Base-by-base conservation (phyloP, 2,329 filamentous ascomycete genomes). In the Zasmidium citrigriseum region DNA sequence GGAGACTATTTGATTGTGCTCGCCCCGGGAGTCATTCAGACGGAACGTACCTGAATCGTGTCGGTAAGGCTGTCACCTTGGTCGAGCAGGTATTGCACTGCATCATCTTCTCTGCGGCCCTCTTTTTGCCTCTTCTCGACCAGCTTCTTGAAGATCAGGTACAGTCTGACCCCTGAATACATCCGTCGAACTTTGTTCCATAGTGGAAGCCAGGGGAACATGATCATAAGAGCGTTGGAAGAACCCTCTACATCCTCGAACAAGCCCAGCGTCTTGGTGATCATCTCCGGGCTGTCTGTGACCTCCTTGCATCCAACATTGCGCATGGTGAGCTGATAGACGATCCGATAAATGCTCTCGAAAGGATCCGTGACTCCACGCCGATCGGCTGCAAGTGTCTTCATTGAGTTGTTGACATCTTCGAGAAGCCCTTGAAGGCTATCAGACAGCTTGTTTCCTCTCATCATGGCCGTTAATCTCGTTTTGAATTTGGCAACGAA, bases 261-360 rank as follows among this genome's bases (percentile, higher is more conserved):
- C 11, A 77, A 69, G 16, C 68, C 58, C 14, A 85, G 72, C 1
- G 76, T 78, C 38, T 75, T 70, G 16, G 69, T 69, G 2, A 82
- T 64, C 20, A 81, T 65, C 4, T 61, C 62, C 0, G 75, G 74
- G 51, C 81, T 73, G 2, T 82, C 73, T 16, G 82, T 82, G 23
- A 86, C 78, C 45, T 86, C 83, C 25, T 78, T 73, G 53, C 77
- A 77, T 5, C 80, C 83, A 1, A 86, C 75, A 3, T 77, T 81
- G 12, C 83, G 78, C 73, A 85, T 83, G 3, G 82, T 86, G n/a
- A 86, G 74, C 65, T 80, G 76, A 68, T 81, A 86, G 1, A 86
- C 75, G 54, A 83, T 73, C 4, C 74, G 68, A 66, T 83, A 84
- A 48, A 85, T 73, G 65, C 76, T 76, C 38, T 83, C 76, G 64